Evolutionary conservation across 805 yeast genomes (phyloP), one percentile per base, ranked within the genome.

Genomic region (Saccharomyces cerevisiae): DNA sequence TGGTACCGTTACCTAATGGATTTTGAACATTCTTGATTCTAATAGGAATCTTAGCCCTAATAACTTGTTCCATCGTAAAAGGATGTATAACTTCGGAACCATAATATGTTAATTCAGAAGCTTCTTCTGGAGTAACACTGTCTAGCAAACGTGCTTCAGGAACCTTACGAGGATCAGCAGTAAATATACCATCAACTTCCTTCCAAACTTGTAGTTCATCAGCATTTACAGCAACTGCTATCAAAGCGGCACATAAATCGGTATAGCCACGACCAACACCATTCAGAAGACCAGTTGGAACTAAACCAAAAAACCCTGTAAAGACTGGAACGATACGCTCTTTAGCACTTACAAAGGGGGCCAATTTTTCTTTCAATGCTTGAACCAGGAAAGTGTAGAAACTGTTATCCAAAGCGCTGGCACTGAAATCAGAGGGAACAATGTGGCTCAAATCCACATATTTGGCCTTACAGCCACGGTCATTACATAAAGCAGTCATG

Each of bases 31-130:
- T 94, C 72, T 94, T 94, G 65, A 94, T 94, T 68, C 97, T 82
- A 69, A 94, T 94, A 49, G 99, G 99, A 67, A 94, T 94, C 68
- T 85, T 88, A 26, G 97, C 97, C 62, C 84, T 83, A 63, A 94
- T 94, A 55, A 92, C 99, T 75, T 94, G 99, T 74, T 92, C 98
- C 99, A 94, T 94, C 24, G 99, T 94, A 76, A 94, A 91, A 2
- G 99, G 99, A 68, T 94, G 99, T 63, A 94, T 94, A 60, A 94
- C 99, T 73, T 94, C 99, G 2, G 95, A 85, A 48, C 99, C 99
- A 68, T 94, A 94, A 72, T 94, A 94, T 1, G 99, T 94, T 70
- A 94, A 80, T 74, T 94, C 99, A 0, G 98, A 94, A 4, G 99
- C 99, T 74, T 94, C 99, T 68, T 94, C 98, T 3, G 99, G 99